These are phyloP conservation scores for Thielaviopsis musarum DNA, from an alignment of 2,329 filamentous ascomycete genomes.

Conservation along the genomic window DNA sequence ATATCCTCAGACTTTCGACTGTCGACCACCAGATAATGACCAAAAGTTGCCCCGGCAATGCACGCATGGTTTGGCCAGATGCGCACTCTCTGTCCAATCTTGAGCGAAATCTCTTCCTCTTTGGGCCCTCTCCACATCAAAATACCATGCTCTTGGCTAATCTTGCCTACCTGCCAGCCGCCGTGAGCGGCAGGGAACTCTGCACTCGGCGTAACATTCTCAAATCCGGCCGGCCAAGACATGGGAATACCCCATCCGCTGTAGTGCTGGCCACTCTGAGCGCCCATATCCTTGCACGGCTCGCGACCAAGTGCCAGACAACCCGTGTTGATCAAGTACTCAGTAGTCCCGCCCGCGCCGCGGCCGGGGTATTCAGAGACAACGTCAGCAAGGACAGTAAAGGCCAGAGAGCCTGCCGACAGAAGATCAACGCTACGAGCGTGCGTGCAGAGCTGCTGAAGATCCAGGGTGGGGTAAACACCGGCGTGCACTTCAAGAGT, in stretches of 20 bases:
- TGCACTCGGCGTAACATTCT: slow-evolving; percentile 20
- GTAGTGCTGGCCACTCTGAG: slow-evolving; percentile 31
- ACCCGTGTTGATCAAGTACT: slow-evolving; percentile 54
- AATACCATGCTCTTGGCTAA: slow-evolving; percentile 68
- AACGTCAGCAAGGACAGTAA: slow-evolving; percentile 57
- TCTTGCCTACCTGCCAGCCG: slow-evolving; percentile 51
- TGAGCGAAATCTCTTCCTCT: slow-evolving; percentile 29
- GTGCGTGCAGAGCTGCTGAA: slow-evolving; percentile 63
- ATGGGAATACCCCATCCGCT: slow-evolving; percentile 53
- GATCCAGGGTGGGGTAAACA: slow-evolving; percentile 58
- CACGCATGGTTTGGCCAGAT: slow-evolving; percentile 74
- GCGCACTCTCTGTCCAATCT: slow-evolving; percentile 48
- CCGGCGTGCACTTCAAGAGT: slow-evolving; percentile 57
- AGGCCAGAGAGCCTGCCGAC: slow-evolving; percentile 40
- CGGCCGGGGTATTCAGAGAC: slow-evolving; percentile 48
- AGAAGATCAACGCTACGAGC: slow-evolving; percentile 29
- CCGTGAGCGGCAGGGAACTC: slow-evolving; percentile 26
- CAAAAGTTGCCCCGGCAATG: slow-evolving; percentile 53
- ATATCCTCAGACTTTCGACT: slow-evolving; percentile 33
- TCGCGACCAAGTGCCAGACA: slow-evolving; percentile 55
- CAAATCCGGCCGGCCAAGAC: slow-evolving; percentile 30
- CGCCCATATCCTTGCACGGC: slow-evolving; percentile 39
- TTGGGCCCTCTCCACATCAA: slow-evolving; percentile 38
- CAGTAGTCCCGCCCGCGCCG: slow-evolving; percentile 29
- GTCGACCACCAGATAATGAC: slow-evolving; percentile 61